Base-by-base conservation (phyloP, 768 basidiomycete species). In the Amanita pallidorosea region DNA sequence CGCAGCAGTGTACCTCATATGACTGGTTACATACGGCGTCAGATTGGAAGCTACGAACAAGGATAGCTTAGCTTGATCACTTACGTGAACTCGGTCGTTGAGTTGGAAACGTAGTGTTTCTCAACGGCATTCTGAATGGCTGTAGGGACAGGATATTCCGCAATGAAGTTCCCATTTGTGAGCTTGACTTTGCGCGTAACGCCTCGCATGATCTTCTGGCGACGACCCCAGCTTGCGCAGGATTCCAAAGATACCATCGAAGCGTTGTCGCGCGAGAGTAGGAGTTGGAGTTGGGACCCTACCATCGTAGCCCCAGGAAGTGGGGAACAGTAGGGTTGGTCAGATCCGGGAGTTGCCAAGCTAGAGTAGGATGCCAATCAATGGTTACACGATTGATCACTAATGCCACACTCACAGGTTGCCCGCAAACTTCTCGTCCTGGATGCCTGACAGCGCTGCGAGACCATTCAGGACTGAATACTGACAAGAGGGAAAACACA, bases 1-100 rank as follows among this genome's bases (percentile, higher is more conserved):
- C 15, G 89, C 91, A n/a, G 92, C 92, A 35, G 84, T 93, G 68
- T 95, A 96, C 38, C 93, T 79, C 88, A 96, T 92, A 66, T 96
- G 90, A 33, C 83, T 85, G 53, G 6, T 27, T 27, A 27, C 6
- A 5, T 7, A 29, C 5, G 23, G 36, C 45, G 47, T 34, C 31
- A 25, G 22, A 35, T 34, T 27, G 25, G 31, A 55, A 27, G n/a
- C 47, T 6, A 35, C 15, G 27, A 29, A 31, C n/a, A n/a, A 51
- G 34, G 45, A 27, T 17, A 33, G 27, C 11, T 22, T 17, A 33
- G 27, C 11, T 22, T 20, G 49, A 40, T 45, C 12, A 71, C 87
- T 65, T 58, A 92, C 88, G 91, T 85, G 68, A 98, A 98, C 65
- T 97, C 94, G 2, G 82, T 93, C 9, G 85, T 82, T 55, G 73